phyloP scores from a whole-genome alignment of 345 rosid species.

The Anacardium occidentale region DNA sequence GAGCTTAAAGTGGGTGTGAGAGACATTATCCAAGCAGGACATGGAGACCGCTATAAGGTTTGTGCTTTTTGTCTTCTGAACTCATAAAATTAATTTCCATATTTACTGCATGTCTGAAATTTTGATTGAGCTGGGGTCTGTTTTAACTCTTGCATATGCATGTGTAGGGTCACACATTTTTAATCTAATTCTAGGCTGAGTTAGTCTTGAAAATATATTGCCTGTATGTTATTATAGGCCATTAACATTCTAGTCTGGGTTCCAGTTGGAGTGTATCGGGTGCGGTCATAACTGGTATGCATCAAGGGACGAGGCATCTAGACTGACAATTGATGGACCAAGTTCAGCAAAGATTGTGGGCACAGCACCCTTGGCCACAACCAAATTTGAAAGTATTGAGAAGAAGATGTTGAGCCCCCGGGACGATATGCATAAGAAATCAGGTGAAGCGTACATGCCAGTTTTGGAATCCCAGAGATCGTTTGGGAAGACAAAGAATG shows the following conservation, averaged over 20 bases:
- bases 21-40: constrained; percentile 98
- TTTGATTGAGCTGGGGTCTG: background rate
- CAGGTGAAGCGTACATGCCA: constrained; percentile 45
- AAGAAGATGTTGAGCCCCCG: constrained; percentile 62
- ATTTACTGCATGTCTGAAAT: background rate
- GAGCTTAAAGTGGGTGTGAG: constrained; percentile 68
- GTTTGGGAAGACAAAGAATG: constrained; percentile 34
- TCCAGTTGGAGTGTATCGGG: constrained; percentile 80
- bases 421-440: constrained; percentile 48
- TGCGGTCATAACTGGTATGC: constrained; percentile 96
- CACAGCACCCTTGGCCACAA: constrained; percentile 50
- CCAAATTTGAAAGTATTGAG: constrained; percentile 59
- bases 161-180: background rate
- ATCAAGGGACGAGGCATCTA: constrained; percentile 77
- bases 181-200: background rate
- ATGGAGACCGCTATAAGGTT: constrained; percentile 95
- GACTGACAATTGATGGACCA: constrained; percentile 65
- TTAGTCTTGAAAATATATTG: too few species aligned
- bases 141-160: background rate
- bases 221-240: background rate
- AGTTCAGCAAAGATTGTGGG: constrained; percentile 49
- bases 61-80: background rate
- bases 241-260: constrained; percentile 8
- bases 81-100: background rate
- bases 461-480: constrained; percentile 49